Evolutionary conservation across 768 basidiomycete species (phyloP).

Genomic region (Kwoniella sp.): DNA sequence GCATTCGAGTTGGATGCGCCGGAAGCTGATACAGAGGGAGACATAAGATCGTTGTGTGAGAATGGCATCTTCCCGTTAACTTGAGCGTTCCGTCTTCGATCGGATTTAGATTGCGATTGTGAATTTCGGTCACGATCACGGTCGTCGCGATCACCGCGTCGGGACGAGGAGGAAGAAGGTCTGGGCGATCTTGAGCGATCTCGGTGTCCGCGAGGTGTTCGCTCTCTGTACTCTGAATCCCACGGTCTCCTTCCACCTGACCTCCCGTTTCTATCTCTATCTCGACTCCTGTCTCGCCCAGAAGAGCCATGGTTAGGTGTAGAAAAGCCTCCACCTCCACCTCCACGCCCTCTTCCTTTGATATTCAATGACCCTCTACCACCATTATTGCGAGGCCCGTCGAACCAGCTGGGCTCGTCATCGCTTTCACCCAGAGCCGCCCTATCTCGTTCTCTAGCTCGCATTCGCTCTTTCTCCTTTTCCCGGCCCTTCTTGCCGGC

Average conservation of each 20-base stretch:
- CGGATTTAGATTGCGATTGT: neutral
- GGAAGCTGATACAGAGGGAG: neutral
- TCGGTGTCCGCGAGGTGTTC: slow-evolving; percentile 6
- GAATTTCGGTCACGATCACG: neutral
- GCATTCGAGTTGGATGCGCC: neutral
- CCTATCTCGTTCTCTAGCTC: slow-evolving; percentile 7
- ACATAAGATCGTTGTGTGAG: slow-evolving; percentile 33
- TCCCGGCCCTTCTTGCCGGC: slow-evolving; percentile 40
- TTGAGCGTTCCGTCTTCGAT: slow-evolving; percentile 1
- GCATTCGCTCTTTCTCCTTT: slow-evolving; percentile 26
- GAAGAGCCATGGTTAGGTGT: slow-evolving; percentile 14
- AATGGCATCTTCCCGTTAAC: slow-evolving; percentile 21
- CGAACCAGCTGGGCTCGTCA: slow-evolving; percentile 30
- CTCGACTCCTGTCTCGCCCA: neutral
- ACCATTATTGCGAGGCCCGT: neutral
- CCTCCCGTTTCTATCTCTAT: slow-evolving; percentile 7
- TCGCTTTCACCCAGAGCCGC: slow-evolving; percentile 24
- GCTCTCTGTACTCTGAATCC: slow-evolving; percentile 33
- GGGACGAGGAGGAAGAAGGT: neutral
- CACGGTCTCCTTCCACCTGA: slow-evolving; percentile 9
- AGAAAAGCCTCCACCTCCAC: slow-evolving; percentile 12
- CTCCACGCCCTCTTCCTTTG: slow-evolving; percentile 12
- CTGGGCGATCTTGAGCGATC: slow-evolving; percentile 14
- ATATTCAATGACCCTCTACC: slow-evolving; percentile 1
- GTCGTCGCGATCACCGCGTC: neutral